Percentiles rank a stretch among this genome's conserved stretches.
phyloP scores from a whole-genome alignment of 2,329 filamentous ascomycete genomes.

The Celoporthe dispersa region DNA sequence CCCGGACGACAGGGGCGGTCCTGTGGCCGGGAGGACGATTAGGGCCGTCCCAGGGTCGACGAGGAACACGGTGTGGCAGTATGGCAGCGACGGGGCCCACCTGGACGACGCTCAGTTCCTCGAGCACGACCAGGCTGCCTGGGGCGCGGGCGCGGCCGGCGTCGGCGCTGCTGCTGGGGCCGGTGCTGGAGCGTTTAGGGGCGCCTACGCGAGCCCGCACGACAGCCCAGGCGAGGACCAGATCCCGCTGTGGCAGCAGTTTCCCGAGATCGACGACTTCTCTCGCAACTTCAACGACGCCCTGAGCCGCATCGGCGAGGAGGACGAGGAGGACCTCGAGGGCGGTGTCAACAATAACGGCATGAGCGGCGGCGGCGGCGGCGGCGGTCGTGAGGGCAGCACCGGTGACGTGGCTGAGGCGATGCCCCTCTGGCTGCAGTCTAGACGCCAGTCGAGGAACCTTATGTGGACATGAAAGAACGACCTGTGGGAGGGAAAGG shows the following conservation, averaged over 20 bases:
- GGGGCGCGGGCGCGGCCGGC: conserved; percentile 25
- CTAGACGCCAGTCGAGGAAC: conserved; percentile 52
- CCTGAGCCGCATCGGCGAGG: conserved; percentile 44
- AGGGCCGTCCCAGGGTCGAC: conserved; percentile 27
- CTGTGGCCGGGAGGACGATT: conserved; percentile 25
- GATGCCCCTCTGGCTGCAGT: conserved; percentile 59
- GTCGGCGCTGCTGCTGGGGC: conserved; percentile 23
- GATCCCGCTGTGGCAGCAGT: conserved; percentile 41
- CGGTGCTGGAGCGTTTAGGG: conserved; percentile 16
- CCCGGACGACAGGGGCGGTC: conserved; percentile 27
- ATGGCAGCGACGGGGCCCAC: conserved; percentile 17
- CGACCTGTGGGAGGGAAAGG: not conserved
- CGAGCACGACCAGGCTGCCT: conserved; percentile 29
- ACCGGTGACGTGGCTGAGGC: conserved; percentile 26
- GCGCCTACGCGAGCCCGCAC: conserved; percentile 25
- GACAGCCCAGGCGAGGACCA: conserved; percentile 38
- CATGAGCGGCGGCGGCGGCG: conserved; percentile 24
- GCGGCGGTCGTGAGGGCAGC: conserved; percentile 5
- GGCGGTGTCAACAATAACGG: conserved; percentile 21
- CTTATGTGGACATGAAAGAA: conserved; percentile 50
- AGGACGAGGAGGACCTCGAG: conserved; percentile 41
- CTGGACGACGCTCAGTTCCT: conserved; percentile 32
- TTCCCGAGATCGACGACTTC: conserved; percentile 52
- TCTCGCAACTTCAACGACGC: conserved; percentile 47
- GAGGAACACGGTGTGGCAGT: conserved; percentile 22